Base-by-base conservation (phyloP, 176 grass and related monocot genomes). In the Aegilops umbellulata region DNA sequence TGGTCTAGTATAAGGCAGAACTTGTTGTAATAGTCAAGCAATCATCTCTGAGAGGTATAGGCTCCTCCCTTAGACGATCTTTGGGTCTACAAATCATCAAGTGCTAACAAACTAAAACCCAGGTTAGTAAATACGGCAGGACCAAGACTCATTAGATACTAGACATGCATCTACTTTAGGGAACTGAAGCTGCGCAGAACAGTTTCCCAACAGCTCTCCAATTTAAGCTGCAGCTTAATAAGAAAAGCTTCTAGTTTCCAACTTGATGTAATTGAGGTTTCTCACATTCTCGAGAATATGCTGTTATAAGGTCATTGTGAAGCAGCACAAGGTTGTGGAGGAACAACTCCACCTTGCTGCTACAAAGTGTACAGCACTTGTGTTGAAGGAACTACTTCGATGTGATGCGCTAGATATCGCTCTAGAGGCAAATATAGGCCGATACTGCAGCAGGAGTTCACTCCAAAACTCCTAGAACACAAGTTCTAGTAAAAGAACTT, bases 251-350 rank as follows among this genome's bases (percentile, higher is more conserved):
- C 7, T 27, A 60, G 20, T 8, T 30, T 30, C 19, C 69, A 31
- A 74, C 53, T 83, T 60, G 82, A 10, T 77, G 62, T 16, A 68
- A 27, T n/a, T 53, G 23, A 85, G 76, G 47, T 68, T 77, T 78
- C 49, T 60, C 53, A 23, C 51, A 23, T 78, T 67, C 31, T 81
- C 4, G 51, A 55, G 41, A 65, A 65, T 74, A 7, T 39, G 30
- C 0, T 14, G 1, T 20, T 35, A 15, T 46, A 63, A 86, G 70
- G 68, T 73, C 20, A 58, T 26, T 57, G 51, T 57, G 51, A 57
- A 57, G 17, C 51, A 57, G 51, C 17, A 57, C 16, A 57, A 57
- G 51, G 51, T 20, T 57, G 51, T 57, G 51, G 51, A 57, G 51
- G 51, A 57, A 57, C 17, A 55, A 20, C 17, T 55, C 17, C 51